A percentile compares a stretch with the other conserved stretches of the same genome.
phyloP scores from a whole-genome alignment of 495 filamentous ascomycete species.

The Baudoinia panamericana region DNA sequence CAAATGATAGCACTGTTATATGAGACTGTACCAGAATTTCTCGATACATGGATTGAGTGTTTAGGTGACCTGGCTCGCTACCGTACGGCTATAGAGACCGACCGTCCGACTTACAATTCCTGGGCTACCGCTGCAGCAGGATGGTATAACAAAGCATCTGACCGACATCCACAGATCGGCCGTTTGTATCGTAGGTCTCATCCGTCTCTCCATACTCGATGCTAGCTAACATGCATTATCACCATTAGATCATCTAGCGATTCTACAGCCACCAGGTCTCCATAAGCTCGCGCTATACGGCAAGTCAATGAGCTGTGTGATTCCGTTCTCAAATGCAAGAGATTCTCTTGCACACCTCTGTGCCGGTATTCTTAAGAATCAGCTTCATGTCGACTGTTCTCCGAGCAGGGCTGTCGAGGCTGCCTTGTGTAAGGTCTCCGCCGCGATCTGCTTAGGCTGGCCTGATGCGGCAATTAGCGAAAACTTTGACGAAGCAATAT shows the following conservation, averaged over 20 bases:
- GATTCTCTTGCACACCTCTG: slow-evolving; percentile 62
- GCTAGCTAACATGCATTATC: too few species aligned
- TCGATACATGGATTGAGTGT: slow-evolving; percentile 85
- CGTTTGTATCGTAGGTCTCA: slow-evolving; percentile 71
- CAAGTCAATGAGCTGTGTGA: slow-evolving; percentile 25
- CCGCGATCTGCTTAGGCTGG: slow-evolving; percentile 39
- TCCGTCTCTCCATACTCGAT: too few species aligned
- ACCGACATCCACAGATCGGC: slow-evolving; percentile 55
- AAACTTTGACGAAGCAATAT: slow-evolving; percentile 46
- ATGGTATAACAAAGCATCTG: slow-evolving; percentile 71
- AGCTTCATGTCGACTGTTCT: slow-evolving; percentile 25
- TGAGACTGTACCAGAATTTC: slow-evolving; percentile 61
- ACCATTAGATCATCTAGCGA: slow-evolving; percentile 77
- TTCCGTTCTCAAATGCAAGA: slow-evolving; percentile 36
- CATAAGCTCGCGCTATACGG: slow-evolving; percentile 65
- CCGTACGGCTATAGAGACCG: slow-evolving; percentile 69
- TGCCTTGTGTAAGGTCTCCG: slow-evolving; percentile 51
- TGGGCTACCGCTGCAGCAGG: slow-evolving; percentile 65
- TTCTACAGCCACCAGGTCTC: slow-evolving; percentile 63
- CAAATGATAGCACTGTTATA: slow-evolving; percentile 68
- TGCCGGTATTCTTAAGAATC: slow-evolving; percentile 41
- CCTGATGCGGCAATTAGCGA: slow-evolving; percentile 33
- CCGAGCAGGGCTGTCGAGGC: slow-evolving; percentile 33
- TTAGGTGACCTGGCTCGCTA: slow-evolving; percentile 65
- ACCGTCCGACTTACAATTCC: slow-evolving; percentile 42